Conservation (phyloP, 371 early-diverging fungal species). For the Mucor lusitanicus region DNA sequence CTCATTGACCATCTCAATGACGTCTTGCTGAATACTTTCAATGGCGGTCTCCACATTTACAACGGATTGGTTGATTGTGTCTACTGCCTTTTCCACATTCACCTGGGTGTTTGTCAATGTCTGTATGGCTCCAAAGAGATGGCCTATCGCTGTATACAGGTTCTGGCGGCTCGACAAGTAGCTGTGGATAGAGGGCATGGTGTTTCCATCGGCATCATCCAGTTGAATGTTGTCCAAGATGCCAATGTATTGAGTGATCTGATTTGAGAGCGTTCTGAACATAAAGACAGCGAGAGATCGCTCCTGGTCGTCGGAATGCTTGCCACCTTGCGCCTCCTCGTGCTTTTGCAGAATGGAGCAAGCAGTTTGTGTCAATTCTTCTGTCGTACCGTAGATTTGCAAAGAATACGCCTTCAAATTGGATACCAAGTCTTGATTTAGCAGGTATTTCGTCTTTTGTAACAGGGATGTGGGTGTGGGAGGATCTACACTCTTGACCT, state of each 20-base stretch:
- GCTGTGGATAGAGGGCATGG: constrained; percentile 23
- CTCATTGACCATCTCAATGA: constrained; percentile 25
- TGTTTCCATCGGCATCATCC: constrained; percentile 22
- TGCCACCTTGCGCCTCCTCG: not conserved
- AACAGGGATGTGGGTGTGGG: not conserved
- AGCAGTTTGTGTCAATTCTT: constrained; percentile 17
- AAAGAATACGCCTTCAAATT: constrained; percentile 38
- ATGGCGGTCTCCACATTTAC: constrained; percentile 12
- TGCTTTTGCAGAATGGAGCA: constrained; percentile 1
- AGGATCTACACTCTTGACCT: not conserved
- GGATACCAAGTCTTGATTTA: constrained; percentile 36
- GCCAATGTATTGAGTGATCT: constrained; percentile 36
- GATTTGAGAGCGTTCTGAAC: constrained; percentile 42
- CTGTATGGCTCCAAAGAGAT: constrained; percentile 62
- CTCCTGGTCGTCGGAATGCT: not conserved
- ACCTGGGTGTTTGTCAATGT: constrained; percentile 35
- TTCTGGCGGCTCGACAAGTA: constrained; percentile 61
- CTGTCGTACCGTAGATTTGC: constrained; percentile 36
- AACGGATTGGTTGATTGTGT: constrained; percentile 11
- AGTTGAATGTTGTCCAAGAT: constrained; percentile 36
- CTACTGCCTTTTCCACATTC: constrained; percentile 14
- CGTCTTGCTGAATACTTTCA: constrained; percentile 14
- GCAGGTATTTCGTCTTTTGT: constrained; percentile 18
- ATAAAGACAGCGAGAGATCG: constrained; percentile 32
- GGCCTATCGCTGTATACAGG: constrained; percentile 66